Percentiles rank a stretch among this genome's conserved stretches.
Evolutionary conservation across 1,139 yeast genomes (phyloP).

Genomic region (Diutina mesorugosa): DNA sequence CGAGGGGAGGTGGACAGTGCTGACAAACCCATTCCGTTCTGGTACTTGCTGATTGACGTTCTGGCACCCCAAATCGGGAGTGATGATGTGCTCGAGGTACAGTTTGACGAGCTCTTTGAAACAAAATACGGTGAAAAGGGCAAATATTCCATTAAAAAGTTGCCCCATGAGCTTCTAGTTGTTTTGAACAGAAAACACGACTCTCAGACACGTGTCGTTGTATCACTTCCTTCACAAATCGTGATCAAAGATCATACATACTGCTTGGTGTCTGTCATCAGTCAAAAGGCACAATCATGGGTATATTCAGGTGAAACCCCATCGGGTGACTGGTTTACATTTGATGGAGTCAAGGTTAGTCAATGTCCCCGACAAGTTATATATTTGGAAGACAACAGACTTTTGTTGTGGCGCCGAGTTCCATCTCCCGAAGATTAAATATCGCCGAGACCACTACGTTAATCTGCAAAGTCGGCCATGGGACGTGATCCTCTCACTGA

Average conservation of each 20-base stretch:
- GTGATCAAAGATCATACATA: conserved; percentile 39
- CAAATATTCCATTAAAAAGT: conserved; percentile 26
- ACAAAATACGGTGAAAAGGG: conserved; percentile 26
- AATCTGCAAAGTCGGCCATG: too few species aligned
- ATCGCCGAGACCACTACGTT: too few species aligned
- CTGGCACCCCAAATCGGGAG: conserved; percentile 38
- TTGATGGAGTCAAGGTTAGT: conserved; percentile 37
- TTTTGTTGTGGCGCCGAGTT: conserved; percentile 51
- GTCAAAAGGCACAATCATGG: conserved; percentile 15
- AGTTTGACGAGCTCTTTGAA: conserved; percentile 44
- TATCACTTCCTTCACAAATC: conserved; percentile 28
- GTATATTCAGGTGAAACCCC: conserved; percentile 30
- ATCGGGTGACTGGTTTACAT: conserved; percentile 40
- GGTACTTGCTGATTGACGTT: conserved; percentile 45
- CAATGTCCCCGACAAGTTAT: conserved; percentile 43
- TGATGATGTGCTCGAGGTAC: conserved; percentile 34
- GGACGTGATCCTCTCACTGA: too few species aligned
- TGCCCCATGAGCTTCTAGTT: conserved; percentile 47
- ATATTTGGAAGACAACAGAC: conserved; percentile 47
- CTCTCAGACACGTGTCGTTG: conserved; percentile 9
- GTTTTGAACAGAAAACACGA: conserved; percentile 26
- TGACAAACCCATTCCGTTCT: conserved; percentile 20
- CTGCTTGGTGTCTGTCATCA: conserved; percentile 10
- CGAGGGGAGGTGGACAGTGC: conserved; percentile 37
- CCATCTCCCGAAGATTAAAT: not conserved